phyloP scores from a whole-genome alignment of 371 early-diverging fungal species.

The Batrachochytrium dendrobatidis region DNA sequence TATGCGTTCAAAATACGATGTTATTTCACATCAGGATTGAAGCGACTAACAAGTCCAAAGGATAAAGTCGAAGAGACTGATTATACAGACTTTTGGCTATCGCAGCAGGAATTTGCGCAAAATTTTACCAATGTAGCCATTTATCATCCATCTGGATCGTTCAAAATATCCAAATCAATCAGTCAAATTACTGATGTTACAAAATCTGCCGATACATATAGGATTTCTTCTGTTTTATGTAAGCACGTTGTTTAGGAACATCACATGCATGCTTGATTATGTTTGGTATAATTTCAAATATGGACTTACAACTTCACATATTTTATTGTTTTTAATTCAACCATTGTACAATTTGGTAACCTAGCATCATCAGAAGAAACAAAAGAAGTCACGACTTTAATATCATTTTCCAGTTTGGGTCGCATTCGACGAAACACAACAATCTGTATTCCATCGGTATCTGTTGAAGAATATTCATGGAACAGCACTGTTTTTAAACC shows the following conservation, averaged over 20 bases:
- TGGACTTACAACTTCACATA: too few relatives aligned
- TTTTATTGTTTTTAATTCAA: too few relatives aligned
- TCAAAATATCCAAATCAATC: constrained; percentile 1
- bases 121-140: constrained; percentile 4
- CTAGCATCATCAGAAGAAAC: neutral
- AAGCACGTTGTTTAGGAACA: too few relatives aligned
- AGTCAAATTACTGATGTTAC: constrained; percentile 5
- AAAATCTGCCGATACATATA: constrained; percentile 7
- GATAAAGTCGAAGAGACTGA: constrained; percentile 1
- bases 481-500: neutral
- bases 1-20: neutral
- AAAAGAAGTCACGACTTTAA: neutral
- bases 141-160: constrained; percentile 4
- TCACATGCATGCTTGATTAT: too few relatives aligned
- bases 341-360: too few relatives aligned
- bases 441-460: neutral
- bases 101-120: neutral
- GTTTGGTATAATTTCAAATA: too few relatives aligned
- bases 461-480: constrained; percentile 5
- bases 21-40: neutral
- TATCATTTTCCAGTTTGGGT: constrained; percentile 1
- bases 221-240: constrained; percentile 6
- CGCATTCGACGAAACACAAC: neutral
- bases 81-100: neutral
- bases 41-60: constrained; percentile 5